Base-by-base conservation (phyloP, 2,329 filamentous ascomycete species). In the Myriosclerotinia curreyana region DNA sequence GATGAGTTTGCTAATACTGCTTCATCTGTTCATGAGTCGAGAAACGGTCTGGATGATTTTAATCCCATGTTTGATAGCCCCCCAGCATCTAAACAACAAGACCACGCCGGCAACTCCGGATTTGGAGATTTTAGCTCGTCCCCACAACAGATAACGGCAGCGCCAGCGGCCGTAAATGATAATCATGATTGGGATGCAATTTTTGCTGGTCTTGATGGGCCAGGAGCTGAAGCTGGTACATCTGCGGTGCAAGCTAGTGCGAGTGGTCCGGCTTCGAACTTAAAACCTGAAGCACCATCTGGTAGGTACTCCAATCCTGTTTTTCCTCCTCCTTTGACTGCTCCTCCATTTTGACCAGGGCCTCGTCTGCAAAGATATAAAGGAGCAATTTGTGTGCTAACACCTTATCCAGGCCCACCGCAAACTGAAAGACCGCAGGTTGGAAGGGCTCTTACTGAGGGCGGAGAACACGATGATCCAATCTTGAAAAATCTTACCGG, bases 181-280 rank as follows among this genome's bases (percentile, higher is more conserved):
- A 78, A 79, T 42, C 90, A 96, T 70, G 94, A 98, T 75, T 98
- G 95, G 95, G 94, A 98, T 73, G 90, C 92, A 48, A 91, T 98
- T 63, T 98, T 98, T 77, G 89, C 91, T 1, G 88, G 88, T 34
- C 80, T 96, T 9, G 90, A 94, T 70, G 83, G 82, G 2, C 77
- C 83, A 56, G 40, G 36, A 9, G 70, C 75, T 60, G 60, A 71
- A 20, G 55, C 64, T 36, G 64, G 52, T 22, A 51, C 53, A 38
- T 50, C 58, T 44, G 44, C 67, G 38, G 62, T 48, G 31, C 44
- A 67, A 52, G 61, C 68, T 9, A 66, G 69, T 56, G 50, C 51
- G 66, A 68, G 73, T 70, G 58, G 67, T 69, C 54, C 67, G 53
- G 68, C 68, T 66, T 67, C n/a, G 48, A 53, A 12, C 62, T 67